phyloP scores from a whole-genome alignment of 2,329 filamentous ascomycete species.

The Dactylellina haptotyla region DNA sequence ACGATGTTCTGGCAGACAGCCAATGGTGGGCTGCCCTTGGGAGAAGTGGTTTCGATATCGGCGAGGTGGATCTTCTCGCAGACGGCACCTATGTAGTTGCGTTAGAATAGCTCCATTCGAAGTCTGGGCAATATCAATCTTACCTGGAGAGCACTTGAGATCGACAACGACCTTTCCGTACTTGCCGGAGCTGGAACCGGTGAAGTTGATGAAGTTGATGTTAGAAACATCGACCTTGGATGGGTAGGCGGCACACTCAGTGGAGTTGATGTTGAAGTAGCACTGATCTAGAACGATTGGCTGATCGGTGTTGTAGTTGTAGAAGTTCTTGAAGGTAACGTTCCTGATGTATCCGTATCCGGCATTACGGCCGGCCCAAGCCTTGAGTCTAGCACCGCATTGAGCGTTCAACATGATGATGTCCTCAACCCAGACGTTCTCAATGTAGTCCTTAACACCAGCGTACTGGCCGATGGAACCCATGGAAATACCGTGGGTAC shows the following conservation, averaged over 20 bases:
- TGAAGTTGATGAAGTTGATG: slow-evolving; percentile 70
- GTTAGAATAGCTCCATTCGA: slow-evolving; percentile 2
- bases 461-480: slow-evolving; percentile 70
- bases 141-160: slow-evolving; percentile 68
- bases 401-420: slow-evolving; percentile 68
- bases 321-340: slow-evolving; percentile 72
- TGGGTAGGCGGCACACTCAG: slow-evolving; percentile 67
- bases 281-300: slow-evolving; percentile 71
- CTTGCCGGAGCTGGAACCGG: slow-evolving; percentile 68
- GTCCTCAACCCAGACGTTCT: slow-evolving; percentile 70
- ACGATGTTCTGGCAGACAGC: slow-evolving; percentile 62
- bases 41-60: slow-evolving; percentile 68
- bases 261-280: slow-evolving; percentile 69
- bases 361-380: slow-evolving; percentile 69
- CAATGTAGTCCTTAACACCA: slow-evolving; percentile 68
- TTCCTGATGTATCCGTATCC: slow-evolving; percentile 72
- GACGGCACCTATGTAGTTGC: slow-evolving; percentile 61
- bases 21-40: slow-evolving; percentile 61
- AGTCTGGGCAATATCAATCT: not conserved
- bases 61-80: slow-evolving; percentile 69
- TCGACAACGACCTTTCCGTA: slow-evolving; percentile 68
- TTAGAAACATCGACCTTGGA: slow-evolving; percentile 70
- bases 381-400: slow-evolving; percentile 65
- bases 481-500: slow-evolving; percentile 69
- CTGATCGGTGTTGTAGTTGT: slow-evolving; percentile 69